Evolutionary conservation across 345 rosid species (phyloP).

Genomic region (Cardamine chenopodiifolia): DNA sequence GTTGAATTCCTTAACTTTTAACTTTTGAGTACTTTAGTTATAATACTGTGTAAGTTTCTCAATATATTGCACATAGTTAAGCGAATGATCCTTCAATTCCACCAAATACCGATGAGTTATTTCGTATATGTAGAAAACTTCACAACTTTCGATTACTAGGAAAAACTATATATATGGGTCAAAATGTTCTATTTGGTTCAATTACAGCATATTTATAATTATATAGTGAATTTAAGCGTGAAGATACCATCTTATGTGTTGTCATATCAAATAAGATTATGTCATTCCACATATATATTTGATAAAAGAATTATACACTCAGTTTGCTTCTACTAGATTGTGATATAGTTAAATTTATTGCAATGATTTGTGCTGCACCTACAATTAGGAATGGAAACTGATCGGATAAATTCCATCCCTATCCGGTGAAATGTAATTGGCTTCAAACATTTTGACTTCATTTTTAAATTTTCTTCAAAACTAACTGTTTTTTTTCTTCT

Average conservation of each 20-base stretch:
- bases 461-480: background rate
- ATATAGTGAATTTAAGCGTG: constrained; percentile 13
- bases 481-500: background rate
- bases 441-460: background rate
- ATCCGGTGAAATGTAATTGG: background rate
- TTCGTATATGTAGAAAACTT: background rate
- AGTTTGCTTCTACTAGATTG: constrained; percentile 8
- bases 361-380: background rate
- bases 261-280: constrained; percentile 39
- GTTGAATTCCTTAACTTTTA: too few relatives aligned
- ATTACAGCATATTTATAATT: constrained; percentile 3
- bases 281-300: constrained; percentile 28
- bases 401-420: background rate
- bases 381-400: background rate
- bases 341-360: background rate
- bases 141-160: background rate
- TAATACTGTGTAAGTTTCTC: background rate
- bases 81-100: background rate
- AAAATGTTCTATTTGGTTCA: constrained; percentile 30
- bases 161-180: background rate
- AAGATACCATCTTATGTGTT: constrained; percentile 36
- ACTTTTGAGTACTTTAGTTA: background rate
- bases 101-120: background rate
- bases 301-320: constrained; percentile 23
- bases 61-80: background rate